These are phyloP conservation scores for Irpex lacteus DNA, from an alignment of 1,284 basidiomycete species.

Conservation along the genomic window DNA sequence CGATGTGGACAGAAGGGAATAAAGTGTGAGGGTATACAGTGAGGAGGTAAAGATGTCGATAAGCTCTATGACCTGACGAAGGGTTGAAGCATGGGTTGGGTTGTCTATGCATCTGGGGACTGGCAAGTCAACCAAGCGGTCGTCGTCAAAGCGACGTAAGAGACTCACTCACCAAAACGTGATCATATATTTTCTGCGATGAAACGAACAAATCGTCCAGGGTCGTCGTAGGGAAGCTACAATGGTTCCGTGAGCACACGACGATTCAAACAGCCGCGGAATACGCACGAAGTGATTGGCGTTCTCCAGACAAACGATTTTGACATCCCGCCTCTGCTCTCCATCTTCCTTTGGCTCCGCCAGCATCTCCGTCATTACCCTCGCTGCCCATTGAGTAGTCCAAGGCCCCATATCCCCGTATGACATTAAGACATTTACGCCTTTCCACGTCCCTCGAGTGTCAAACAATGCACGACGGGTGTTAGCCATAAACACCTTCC, in stretches of 20 bases:
- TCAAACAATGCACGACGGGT: constrained; percentile 8
- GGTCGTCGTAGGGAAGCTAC: not conserved
- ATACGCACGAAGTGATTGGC: constrained; percentile 25
- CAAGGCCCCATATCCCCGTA: constrained; percentile 14
- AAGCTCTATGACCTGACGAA: no score
- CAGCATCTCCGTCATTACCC: constrained; percentile 13
- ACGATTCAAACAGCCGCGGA: not conserved
- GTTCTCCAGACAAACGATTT: constrained; percentile 8
- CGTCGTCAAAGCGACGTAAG: no score
- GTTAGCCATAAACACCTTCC: constrained; percentile 6
- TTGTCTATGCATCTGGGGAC: no score
- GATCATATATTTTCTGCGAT: not conserved
- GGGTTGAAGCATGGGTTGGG: no score
- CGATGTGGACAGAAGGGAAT: not conserved
- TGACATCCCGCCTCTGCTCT: not conserved
- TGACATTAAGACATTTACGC: constrained; percentile 9
- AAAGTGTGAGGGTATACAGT: no score
- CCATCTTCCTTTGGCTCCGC: not conserved
- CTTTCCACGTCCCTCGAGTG: constrained; percentile 9
- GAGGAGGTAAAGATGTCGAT: no score
- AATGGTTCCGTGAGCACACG: not conserved
- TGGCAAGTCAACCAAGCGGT: no score
- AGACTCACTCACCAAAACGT: not conserved
- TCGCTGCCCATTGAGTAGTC: not conserved
- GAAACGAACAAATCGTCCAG: not conserved